A percentile compares a stretch with the other conserved stretches of the same genome.
Evolutionary conservation across 768 basidiomycete genomes (phyloP).

Genomic region (Mycena metata): DNA sequence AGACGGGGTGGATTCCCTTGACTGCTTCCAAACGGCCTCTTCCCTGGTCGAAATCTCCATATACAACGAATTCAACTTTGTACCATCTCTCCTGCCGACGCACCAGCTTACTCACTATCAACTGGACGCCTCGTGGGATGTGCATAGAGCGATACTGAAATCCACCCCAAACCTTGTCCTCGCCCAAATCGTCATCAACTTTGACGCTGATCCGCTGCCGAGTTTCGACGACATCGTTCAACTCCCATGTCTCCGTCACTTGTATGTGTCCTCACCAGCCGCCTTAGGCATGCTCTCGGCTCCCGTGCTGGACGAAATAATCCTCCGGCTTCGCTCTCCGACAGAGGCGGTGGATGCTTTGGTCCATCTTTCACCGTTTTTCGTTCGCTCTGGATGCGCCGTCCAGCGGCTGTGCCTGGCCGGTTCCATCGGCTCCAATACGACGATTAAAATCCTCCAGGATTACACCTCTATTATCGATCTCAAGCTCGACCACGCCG

Average conservation of each 20-base stretch:
- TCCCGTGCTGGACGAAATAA: constrained; percentile 1
- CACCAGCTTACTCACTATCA: constrained; percentile 14
- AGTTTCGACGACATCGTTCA: not conserved
- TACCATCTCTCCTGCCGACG: not conserved
- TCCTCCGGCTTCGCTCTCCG: no score
- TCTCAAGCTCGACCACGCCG: no score
- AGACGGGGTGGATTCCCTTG: not conserved
- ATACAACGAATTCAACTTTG: not conserved
- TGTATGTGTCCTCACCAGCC: not conserved
- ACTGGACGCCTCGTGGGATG: not conserved
- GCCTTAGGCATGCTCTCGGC: not conserved
- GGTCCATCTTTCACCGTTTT: no score
- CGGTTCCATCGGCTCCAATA: no score
- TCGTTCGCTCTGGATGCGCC: no score
- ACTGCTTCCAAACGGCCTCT: not conserved
- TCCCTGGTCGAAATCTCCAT: not conserved
- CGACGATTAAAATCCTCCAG: no score
- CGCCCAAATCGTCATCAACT: not conserved
- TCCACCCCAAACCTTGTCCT: constrained; percentile 9
- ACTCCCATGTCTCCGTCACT: not conserved
- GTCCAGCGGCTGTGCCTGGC: no score
- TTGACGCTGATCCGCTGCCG: not conserved
- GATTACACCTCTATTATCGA: no score
- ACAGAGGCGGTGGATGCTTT: no score
- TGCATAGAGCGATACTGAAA: not conserved